These are phyloP conservation scores for Solanum pinnatisectum DNA, from an alignment of 257 asterid species.

Conservation along the genomic window DNA sequence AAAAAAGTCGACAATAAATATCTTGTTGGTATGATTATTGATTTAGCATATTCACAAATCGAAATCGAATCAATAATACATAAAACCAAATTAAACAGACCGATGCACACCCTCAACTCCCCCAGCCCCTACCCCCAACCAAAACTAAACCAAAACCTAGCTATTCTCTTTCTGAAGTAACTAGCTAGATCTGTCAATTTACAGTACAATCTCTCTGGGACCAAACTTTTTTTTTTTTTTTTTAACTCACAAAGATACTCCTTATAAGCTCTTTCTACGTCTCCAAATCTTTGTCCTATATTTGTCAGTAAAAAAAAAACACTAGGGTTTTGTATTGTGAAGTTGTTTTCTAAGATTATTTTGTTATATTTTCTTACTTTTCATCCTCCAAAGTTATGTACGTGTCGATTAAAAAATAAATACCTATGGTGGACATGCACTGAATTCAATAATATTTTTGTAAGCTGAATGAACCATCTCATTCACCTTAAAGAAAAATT, in stretches of 20 bases:
- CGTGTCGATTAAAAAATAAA: background rate
- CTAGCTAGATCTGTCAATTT: background rate
- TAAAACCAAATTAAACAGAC: no score
- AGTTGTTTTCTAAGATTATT: background rate
- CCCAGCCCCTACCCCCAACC: background rate
- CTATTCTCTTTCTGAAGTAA: background rate
- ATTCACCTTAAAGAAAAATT: background rate
- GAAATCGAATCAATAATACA: no score
- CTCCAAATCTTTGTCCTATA: slow-evolving; percentile 3
- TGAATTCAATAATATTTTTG: slow-evolving; percentile 16
- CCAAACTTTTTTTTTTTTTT: background rate
- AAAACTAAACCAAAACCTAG: background rate
- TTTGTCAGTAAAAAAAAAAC: background rate
- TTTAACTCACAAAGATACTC: background rate
- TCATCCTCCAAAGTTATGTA: background rate
- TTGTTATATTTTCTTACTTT: background rate
- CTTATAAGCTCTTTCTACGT: background rate
- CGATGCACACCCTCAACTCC: background rate
- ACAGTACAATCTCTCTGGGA: background rate
- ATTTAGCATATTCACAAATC: no score
- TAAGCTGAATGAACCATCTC: slow-evolving; percentile 5
- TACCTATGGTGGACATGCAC: slow-evolving; percentile 13
- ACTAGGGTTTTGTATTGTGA: background rate
- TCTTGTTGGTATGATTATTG: no score
- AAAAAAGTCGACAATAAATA: no score